Percentiles rank a stretch among this genome's conserved stretches.
Evolutionary conservation across 192 early-diverging fungal species (phyloP).

Genomic region (Kappamyces sp.): DNA sequence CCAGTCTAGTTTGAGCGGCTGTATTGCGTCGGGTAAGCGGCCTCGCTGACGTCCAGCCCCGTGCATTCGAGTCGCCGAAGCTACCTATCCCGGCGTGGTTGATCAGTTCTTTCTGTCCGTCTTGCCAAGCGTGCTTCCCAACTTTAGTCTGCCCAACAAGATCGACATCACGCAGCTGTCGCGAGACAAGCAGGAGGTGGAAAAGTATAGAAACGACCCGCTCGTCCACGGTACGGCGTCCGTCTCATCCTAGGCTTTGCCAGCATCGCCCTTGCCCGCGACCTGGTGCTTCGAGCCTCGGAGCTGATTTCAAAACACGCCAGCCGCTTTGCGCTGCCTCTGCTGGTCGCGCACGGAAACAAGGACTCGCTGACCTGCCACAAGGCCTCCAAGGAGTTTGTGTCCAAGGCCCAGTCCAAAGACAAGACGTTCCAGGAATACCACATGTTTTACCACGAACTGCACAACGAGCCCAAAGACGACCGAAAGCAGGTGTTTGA

Average conservation of each 20-base stretch:
- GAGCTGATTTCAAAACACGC: too few relatives aligned
- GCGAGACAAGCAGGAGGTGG: constrained; percentile 2
- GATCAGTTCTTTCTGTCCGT: not conserved
- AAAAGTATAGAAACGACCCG: constrained; percentile 8
- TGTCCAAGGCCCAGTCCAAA: not conserved
- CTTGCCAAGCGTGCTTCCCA: constrained; percentile 9
- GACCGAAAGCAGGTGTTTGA: constrained; percentile 9
- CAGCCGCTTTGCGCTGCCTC: not conserved
- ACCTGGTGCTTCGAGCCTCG: not conserved
- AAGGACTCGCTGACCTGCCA: constrained; percentile 2
- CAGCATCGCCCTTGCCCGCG: not conserved
- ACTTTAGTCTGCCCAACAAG: not conserved
- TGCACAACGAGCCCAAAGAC: constrained; percentile 13
- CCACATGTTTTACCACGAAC: constrained; percentile 13
- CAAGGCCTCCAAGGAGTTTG: constrained; percentile 12
- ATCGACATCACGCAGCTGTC: constrained; percentile 3
- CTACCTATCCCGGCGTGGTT: constrained; percentile 1
- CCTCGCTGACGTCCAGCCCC: not conserved
- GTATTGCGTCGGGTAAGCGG: not conserved
- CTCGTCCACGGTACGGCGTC: constrained; percentile 7
- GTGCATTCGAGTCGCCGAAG: not conserved
- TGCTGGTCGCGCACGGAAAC: constrained; percentile 11
- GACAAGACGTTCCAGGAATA: constrained; percentile 5
- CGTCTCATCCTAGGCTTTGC: too few relatives aligned
- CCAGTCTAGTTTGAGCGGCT: too few relatives aligned